These are phyloP conservation scores for Tolypocladium amazonense DNA, from an alignment of 2,329 filamentous ascomycete genomes.

Conservation along the genomic window DNA sequence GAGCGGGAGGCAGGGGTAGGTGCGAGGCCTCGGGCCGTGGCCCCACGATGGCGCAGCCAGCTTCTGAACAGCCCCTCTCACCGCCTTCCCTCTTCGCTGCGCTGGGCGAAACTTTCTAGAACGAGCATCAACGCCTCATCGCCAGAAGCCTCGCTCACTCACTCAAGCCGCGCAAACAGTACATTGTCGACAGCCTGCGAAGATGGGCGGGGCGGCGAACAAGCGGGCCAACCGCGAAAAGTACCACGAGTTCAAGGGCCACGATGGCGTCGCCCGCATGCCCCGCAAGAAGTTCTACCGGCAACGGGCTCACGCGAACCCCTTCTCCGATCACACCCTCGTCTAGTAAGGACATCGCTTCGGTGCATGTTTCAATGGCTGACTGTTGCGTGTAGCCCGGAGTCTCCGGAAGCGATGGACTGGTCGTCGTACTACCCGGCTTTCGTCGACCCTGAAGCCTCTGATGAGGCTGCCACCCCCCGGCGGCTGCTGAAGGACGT, in stretches of 20 bases:
- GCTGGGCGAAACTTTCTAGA: neutral
- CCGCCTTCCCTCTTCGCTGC: conserved; percentile 6
- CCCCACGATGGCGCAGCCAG: neutral
- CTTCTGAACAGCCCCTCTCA: conserved; percentile 1
- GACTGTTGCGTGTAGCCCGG: conserved; percentile 47
- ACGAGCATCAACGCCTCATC: neutral
- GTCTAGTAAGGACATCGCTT: conserved; percentile 52
- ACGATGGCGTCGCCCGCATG: conserved; percentile 47
- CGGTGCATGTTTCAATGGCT: neutral
- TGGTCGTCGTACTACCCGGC: conserved; percentile 79
- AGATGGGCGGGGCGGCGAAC: conserved; percentile 24
- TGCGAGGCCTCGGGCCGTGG: neutral
- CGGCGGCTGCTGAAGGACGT: conserved; percentile 48
- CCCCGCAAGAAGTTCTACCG: conserved; percentile 95
- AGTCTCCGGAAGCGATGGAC: conserved; percentile 74
- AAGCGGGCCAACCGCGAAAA: conserved; percentile 57
- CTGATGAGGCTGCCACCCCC: conserved; percentile 16
- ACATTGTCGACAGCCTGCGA: neutral
- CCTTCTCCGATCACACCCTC: conserved; percentile 88
- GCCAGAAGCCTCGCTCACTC: neutral
- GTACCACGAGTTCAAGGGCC: conserved; percentile 46
- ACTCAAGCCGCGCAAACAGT: neutral
- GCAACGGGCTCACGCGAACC: conserved; percentile 93
- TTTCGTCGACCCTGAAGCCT: conserved; percentile 39
- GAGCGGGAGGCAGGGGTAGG: neutral